Percentiles rank a stretch among this genome's conserved stretches.
Evolutionary conservation across 139 green algal species (phyloP).

Genomic region (Ettlia oleoabundans): DNA sequence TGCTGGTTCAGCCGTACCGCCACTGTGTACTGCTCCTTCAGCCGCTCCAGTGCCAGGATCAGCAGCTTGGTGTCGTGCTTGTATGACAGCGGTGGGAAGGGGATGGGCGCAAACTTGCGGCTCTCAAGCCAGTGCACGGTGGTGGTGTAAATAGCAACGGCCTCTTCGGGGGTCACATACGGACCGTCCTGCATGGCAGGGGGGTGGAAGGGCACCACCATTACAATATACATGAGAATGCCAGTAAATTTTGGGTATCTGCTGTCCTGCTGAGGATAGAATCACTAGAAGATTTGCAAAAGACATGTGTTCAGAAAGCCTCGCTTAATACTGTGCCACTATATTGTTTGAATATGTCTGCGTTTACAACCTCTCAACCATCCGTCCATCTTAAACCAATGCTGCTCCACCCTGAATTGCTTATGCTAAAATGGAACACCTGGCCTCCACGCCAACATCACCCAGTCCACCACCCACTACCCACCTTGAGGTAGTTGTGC

Average conservation of each 20-base stretch:
- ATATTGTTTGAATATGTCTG: too few relatives aligned
- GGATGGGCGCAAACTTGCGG: constrained; percentile 97
- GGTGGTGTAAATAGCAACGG: constrained; percentile 98
- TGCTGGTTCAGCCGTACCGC: constrained; percentile 94
- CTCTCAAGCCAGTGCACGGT: constrained; percentile 99
- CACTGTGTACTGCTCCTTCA: constrained; percentile 99
- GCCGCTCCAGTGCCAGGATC: constrained; percentile 94
- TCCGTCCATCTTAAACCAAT: too few relatives aligned
- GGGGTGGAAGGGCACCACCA: background rate
- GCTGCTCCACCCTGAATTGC: too few relatives aligned
- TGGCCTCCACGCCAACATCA: background rate
- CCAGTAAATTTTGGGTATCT: too few relatives aligned
- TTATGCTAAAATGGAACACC: background rate
- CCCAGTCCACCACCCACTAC: background rate
- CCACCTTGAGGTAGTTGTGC: constrained; percentile 99
- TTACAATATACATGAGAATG: too few relatives aligned
- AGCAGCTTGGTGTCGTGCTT: constrained; percentile 99
- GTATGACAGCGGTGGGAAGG: constrained; percentile 99
- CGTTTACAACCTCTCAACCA: too few relatives aligned
- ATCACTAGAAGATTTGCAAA: too few relatives aligned
- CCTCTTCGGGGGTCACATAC: constrained; percentile 94
- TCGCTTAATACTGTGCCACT: too few relatives aligned
- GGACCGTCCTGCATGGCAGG: constrained; percentile 69
- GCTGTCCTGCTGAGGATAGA: too few relatives aligned
- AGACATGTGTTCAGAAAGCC: too few relatives aligned